Base-by-base conservation (phyloP, 306 rosid genomes). In the Cercis canadensis region DNA sequence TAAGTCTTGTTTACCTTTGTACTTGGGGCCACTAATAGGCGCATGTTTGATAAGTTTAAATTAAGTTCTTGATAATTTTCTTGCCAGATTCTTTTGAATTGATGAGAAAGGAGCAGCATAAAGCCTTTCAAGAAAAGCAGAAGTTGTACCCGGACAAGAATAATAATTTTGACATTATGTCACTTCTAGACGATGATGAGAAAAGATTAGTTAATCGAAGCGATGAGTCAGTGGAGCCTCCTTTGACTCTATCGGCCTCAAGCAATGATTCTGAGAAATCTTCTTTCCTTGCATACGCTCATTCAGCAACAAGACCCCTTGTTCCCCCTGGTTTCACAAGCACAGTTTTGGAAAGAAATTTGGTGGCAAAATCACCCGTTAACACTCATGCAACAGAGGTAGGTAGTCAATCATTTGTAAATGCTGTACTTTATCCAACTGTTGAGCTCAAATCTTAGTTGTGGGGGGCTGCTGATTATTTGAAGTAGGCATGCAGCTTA, bases 31-130 rank as follows among this genome's bases (percentile, higher is more conserved):
- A 17, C 67, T 60, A 29, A n/a, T 41, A 44, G 36, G 55, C 65
- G 65, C 24, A 24, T 44, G 51, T 68, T 21, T 34, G 34, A 69
- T 40, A 24, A 63, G 60, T 75, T 43, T 33, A 47, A 61, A 57
- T 43, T 77, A 68, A 74, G 67, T 47, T 39, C 57, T 64, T 73
- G 70, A 57, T 52, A 52, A 75, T 70, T 80, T 80, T 80, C 62
- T 75, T 80, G 62, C 64, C 87, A 94, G 99, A 79, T 75, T 78
- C 87, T 47, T 94, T 94, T 79, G 99, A 94, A 73, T 75, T 79
- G 73, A 94, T 94, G 99, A 89, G 99, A 86, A 89, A 86, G 88
- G 97, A 94, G 65, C 99, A 91, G 36, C 97, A 87, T 14, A 91
- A 84, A 78, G 78, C 86, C 72, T 82, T 89, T 71, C 96, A 87